These are phyloP conservation scores for Stipa capillata DNA, from an alignment of 176 grass and related monocot species.

Conservation along the genomic window DNA sequence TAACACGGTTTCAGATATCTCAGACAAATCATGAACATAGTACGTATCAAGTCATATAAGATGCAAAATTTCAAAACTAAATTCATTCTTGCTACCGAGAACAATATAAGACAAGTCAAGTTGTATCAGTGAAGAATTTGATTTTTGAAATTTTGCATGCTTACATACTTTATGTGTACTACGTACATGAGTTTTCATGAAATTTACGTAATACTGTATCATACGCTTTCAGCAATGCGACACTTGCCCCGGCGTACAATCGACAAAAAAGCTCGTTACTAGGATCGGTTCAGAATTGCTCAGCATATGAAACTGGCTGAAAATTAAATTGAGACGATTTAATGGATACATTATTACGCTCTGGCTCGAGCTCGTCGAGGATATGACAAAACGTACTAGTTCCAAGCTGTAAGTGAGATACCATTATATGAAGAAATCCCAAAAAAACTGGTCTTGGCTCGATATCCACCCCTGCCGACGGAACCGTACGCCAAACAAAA, in stretches of 20 bases:
- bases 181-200: neutral
- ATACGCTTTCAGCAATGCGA: neutral
- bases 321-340: neutral
- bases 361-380: no score
- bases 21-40: neutral
- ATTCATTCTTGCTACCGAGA: neutral
- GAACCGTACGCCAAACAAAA: neutral
- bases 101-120: no score
- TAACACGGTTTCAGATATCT: neutral
- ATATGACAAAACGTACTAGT: neutral
- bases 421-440: no score
- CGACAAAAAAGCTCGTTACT: neutral
- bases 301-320: neutral
- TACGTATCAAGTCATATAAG: neutral
- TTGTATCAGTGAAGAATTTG: no score
- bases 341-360: neutral
- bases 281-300: neutral
- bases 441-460: neutral
- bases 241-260: neutral
- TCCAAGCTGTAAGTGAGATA: no score
- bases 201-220: neutral
- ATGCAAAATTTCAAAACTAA: neutral
- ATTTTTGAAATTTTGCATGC: neutral
- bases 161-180: neutral
- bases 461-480: neutral